These are phyloP conservation scores for Xylaria venustula DNA, from an alignment of 495 filamentous ascomycete species.

Conservation along the genomic window DNA sequence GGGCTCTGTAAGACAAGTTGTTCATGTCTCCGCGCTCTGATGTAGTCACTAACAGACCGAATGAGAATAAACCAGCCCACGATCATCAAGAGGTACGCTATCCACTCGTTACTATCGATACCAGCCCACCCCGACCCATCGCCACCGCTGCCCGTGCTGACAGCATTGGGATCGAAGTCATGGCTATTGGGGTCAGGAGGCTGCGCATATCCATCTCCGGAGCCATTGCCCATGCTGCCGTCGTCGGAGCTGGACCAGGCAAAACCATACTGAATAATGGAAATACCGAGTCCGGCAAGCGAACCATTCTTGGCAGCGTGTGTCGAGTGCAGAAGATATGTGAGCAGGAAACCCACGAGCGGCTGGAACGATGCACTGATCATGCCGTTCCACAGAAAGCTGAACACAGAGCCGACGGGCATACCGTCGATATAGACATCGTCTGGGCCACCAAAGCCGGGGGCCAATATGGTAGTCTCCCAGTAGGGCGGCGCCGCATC, in stretches of 20 bases:
- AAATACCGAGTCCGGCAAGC: conserved; percentile 89
- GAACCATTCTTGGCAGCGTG: conserved; percentile 98
- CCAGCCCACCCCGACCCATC: conserved; percentile 41
- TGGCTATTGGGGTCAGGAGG: conserved; percentile 89
- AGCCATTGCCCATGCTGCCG: conserved; percentile 49
- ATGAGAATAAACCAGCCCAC: conserved; percentile 98
- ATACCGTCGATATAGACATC: conserved; percentile 97
- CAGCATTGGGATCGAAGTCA: conserved; percentile 74
- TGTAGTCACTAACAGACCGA: conserved; percentile 80
- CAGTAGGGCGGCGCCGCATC: conserved; percentile 97
- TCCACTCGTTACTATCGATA: conserved; percentile 74
- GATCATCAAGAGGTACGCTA: conserved; percentile 94
- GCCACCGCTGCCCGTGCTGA: conserved; percentile 39
- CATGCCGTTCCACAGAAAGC: conserved; percentile 97
- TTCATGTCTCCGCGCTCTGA: conserved; percentile 84
- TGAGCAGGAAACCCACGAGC: conserved; percentile 93
- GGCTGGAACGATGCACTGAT: conserved; percentile 94
- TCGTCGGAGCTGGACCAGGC: conserved; percentile 56
- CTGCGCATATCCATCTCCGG: conserved; percentile 53
- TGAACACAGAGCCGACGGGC: conserved; percentile 92
- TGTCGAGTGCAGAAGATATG: conserved; percentile 95
- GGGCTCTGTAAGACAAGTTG: conserved; percentile 91
- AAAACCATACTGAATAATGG: conserved; percentile 95
- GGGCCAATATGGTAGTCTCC: conserved; percentile 97
- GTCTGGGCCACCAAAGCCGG: conserved; percentile 74